Evolutionary conservation across 257 asterid genomes (phyloP).

Genomic region (Pogostemon cablin): DNA sequence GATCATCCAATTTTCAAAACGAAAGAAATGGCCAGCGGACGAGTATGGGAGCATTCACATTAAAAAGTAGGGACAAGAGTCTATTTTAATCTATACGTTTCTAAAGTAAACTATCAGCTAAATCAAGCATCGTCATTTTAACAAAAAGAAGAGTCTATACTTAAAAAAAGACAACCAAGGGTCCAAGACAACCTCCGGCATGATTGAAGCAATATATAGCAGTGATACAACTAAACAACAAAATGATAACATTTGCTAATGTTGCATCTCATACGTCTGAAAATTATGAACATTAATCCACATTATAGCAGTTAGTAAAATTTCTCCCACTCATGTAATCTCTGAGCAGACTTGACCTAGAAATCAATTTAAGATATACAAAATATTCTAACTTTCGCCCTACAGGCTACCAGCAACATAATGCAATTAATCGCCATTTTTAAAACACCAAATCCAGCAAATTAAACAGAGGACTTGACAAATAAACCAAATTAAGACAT

Average conservation of each 20-base stretch:
- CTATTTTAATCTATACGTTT: too few species aligned
- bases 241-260: too few species aligned
- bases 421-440: not conserved
- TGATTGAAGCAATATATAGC: too few species aligned
- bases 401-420: not conserved
- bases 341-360: not conserved
- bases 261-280: not conserved
- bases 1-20: too few species aligned
- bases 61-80: not conserved
- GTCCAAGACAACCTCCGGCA: not conserved
- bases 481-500: too few species aligned
- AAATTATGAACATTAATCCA: not conserved
- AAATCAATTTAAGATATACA: not conserved
- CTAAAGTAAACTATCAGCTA: too few species aligned
- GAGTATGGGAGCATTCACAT: not conserved
- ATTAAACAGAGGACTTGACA: not conserved
- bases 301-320: not conserved
- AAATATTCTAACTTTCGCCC: not conserved
- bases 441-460: not conserved
- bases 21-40: not conserved
- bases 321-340: constrained; percentile 1
- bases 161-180: too few species aligned
- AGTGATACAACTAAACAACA: too few species aligned
- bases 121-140: not conserved
- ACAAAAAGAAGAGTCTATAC: not conserved